These are phyloP conservation scores for Lentinula novae-zelandiae DNA, from an alignment of 1,284 basidiomycete genomes.

Conservation along the genomic window DNA sequence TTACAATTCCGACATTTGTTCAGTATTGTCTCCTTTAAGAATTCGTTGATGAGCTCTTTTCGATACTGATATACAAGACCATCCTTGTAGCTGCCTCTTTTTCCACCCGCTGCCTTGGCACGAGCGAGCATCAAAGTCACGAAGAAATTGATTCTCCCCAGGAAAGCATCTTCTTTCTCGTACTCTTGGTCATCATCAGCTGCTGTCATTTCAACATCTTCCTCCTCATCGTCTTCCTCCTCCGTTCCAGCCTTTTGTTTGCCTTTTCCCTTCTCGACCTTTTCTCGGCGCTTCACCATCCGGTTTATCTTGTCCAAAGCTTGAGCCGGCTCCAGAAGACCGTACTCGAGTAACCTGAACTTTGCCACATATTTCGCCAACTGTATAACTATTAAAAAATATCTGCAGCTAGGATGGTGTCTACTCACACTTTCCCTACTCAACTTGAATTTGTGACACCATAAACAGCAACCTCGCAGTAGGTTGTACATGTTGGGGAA, in stretches of 20 bases:
- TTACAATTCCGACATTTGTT: slow-evolving; percentile 83
- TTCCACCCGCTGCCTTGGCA: slow-evolving; percentile 44
- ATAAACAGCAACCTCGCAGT: slow-evolving; percentile 89
- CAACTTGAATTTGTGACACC: slow-evolving; percentile 93
- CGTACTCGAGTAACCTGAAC: slow-evolving; percentile 32
- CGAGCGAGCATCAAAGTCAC: slow-evolving; percentile 63
- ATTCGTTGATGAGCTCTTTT: slow-evolving; percentile 81
- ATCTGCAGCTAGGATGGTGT: not conserved
- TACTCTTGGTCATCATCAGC: slow-evolving; percentile 29
- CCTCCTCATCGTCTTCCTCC: slow-evolving; percentile 40
- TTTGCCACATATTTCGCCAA: slow-evolving; percentile 84
- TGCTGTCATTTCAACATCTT: slow-evolving; percentile 15
- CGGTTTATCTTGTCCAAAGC: slow-evolving; percentile 74
- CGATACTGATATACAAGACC: slow-evolving; percentile 85
- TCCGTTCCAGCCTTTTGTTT: slow-evolving; percentile 35
- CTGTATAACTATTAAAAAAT: slow-evolving; percentile 34
- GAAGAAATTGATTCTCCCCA: slow-evolving; percentile 69
- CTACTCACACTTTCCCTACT: slow-evolving; percentile 68
- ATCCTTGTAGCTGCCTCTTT: slow-evolving; percentile 87
- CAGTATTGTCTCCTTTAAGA: slow-evolving; percentile 67
- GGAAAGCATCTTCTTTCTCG: slow-evolving; percentile 63
- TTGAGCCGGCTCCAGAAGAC: slow-evolving; percentile 28
- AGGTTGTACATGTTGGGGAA: slow-evolving; percentile 91
- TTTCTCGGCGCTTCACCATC: slow-evolving; percentile 24
- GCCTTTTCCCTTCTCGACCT: slow-evolving; percentile 19